Conservation (phyloP, 306 rosid genomes). For the Arachis stenosperma region DNA sequence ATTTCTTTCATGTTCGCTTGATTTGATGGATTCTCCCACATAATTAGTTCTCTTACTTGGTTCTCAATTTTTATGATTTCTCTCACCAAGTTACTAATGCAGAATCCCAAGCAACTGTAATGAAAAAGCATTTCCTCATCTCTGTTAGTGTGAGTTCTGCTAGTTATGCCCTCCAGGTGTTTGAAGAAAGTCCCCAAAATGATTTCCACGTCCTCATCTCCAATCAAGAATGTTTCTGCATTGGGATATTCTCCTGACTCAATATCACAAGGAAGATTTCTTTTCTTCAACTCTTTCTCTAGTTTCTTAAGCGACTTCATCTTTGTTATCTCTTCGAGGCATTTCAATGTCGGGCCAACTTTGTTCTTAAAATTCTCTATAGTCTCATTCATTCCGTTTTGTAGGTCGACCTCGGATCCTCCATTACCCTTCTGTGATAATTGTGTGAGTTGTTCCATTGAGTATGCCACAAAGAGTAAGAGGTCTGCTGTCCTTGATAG, state of each 20-base stretch:
- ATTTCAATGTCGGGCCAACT: constrained; percentile 44
- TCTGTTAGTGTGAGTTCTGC: constrained; percentile 36
- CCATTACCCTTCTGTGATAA: constrained; percentile 34
- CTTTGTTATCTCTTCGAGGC: constrained; percentile 45
- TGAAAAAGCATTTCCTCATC: constrained; percentile 58
- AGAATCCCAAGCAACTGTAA: constrained; percentile 66
- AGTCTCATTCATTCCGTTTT: constrained; percentile 44
- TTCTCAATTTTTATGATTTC: constrained; percentile 62
- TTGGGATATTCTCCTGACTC: constrained; percentile 53
- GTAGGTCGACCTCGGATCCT: not conserved
- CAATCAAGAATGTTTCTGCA: constrained; percentile 36
- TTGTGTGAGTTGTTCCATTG: constrained; percentile 49
- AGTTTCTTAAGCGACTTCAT: constrained; percentile 40
- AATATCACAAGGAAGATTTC: constrained; percentile 36
- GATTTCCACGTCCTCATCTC: constrained; percentile 46
- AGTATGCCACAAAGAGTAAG: constrained; percentile 47
- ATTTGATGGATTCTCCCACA: constrained; percentile 63
- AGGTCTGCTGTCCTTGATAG: constrained; percentile 55
- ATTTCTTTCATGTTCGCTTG: constrained; percentile 46
- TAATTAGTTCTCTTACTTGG: constrained; percentile 55
- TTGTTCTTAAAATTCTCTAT: constrained; percentile 50
- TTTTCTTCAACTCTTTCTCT: constrained; percentile 43
- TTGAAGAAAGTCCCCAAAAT: constrained; percentile 54
- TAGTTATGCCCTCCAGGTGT: constrained; percentile 51
- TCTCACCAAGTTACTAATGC: constrained; percentile 55